Base-by-base conservation (phyloP, 2,329 filamentous ascomycete genomes). In the Coleophoma eucalyptorum region DNA sequence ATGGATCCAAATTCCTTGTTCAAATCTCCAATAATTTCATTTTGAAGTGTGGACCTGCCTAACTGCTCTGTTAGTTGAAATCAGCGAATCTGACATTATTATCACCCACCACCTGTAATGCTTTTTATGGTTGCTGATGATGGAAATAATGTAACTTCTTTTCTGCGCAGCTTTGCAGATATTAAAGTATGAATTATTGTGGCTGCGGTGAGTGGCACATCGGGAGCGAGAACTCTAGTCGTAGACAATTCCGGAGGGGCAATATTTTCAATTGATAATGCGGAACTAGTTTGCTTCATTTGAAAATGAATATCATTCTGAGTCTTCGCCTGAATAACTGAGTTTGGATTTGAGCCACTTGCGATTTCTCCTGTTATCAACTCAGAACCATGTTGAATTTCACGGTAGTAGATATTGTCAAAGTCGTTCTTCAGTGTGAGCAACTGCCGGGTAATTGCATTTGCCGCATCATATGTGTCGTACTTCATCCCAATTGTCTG, bases 101-200 rank as follows among this genome's bases (percentile, higher is more conserved):
- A 35, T 35, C n/a, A 35, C 10, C 33, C 10, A n/a, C 33, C 33
- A 35, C 33, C 33, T 35, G 33, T n/a, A 35, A 35, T n/a, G 10
- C 10, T 10, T 35, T 10, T 35, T n/a, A 10, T 35, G n/a, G n/a
- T 35, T 35, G 10, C 33, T 35, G 10, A 10, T 35, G 33, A 35
- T 35, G n/a, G n/a, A n/a, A n/a, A n/a, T n/a, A n/a, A n/a, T n/a
- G n/a, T n/a, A n/a, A n/a, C n/a, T n/a, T n/a, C n/a, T n/a, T n/a
- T n/a, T n/a, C n/a, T n/a, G n/a, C n/a, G n/a, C n/a, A 99, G 80
- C 75, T 99, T 99, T 71, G 97, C 93, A n/a, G 94, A 93, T 61
- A 99, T 89, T 60, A 99, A 75, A 43, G 91, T 80, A 65, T 93
- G 83, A 49, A 99, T 80, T 58, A 99, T 88, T 62, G 97, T 93